Base-by-base conservation (phyloP, 306 rosid genomes). In the Chamaecrista fasciculata region DNA sequence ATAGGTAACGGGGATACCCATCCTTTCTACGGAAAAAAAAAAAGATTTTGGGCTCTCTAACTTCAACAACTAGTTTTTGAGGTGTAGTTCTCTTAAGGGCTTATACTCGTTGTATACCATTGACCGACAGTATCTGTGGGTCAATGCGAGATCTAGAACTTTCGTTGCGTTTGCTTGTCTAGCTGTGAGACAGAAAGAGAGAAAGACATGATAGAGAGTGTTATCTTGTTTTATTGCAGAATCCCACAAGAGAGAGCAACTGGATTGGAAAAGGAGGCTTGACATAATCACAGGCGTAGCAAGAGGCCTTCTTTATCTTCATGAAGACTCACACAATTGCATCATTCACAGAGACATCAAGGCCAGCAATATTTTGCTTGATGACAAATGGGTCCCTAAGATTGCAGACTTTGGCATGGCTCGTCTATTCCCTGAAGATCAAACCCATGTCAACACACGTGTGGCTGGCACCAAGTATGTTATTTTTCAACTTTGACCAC, bases 341-440 rank as follows among this genome's bases (percentile, higher is more conserved):
- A 94, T 94, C 33, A 89, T 94, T 69, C 99, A 94, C 77, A 79
- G 97, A 0, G 99, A 94, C 81, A 94, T 94, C 39, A 94, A 94
- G 73, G 99, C 96, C 0, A 91, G 99, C 73, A 94, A 94, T 11
- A 71, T 93, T 60, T 83, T 94, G 71, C 92, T 94, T 4, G 99
- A 85, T 52, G 96, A 89, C 14, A 94, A 91, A 51, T 94, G 99
- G 99, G 36, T 79, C 36, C 92, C 99, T 23, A 94, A 94, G 81
- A 94, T 94, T 75, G 99, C 99, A 16, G 99, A 94, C 78, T 94
- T 94, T 33, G 99, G 99, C 24, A 88, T 94, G 99, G 99, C 99
- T 0, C 99, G 97, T 26, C 97, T 94, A 80, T 94, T 91, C 76
- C 99, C 99, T 0, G 99, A 91, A 78, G 97, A 94, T 74, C 89